Evolutionary conservation across 352 stramenopile species (phyloP).

Genomic region (Hyaloperonospora brassicae): DNA sequence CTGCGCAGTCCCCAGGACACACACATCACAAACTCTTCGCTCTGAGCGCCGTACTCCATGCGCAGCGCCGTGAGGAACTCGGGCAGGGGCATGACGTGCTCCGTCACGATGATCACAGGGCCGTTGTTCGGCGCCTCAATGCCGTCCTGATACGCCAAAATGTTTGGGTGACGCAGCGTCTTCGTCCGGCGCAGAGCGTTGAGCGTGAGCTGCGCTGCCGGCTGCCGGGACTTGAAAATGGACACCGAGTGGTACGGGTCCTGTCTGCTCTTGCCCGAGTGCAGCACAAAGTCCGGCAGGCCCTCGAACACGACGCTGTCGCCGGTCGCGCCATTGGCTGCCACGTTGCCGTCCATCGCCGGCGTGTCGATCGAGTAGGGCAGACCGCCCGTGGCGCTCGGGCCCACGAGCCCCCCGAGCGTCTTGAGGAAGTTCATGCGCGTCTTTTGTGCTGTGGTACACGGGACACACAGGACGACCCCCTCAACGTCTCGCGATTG

Average conservation of each 20-base stretch:
- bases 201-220: constrained; percentile 64
- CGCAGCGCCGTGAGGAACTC: constrained; percentile 81
- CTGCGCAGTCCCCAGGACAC: constrained; percentile 91
- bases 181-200: constrained; percentile 90
- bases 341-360: constrained; percentile 29
- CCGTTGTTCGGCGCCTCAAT: constrained; percentile 71
- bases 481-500: too few relatives aligned
- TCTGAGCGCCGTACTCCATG: constrained; percentile 44
- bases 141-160: constrained; percentile 85
- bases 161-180: constrained; percentile 91
- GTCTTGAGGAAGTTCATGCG: constrained; percentile 87
- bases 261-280: constrained; percentile 79
- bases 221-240: constrained; percentile 90
- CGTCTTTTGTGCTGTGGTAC: neutral
- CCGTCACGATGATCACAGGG: constrained; percentile 90
- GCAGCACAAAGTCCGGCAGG: constrained; percentile 77
- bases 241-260: constrained; percentile 72
- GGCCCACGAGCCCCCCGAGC: constrained; percentile 60
- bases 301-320: constrained; percentile 48
- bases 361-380: constrained; percentile 53
- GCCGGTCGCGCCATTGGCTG: constrained; percentile 30
- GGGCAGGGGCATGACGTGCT: constrained; percentile 86
- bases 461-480: too few relatives aligned
- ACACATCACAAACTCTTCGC: constrained; percentile 75
- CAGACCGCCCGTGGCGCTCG: constrained; percentile 59